Evolutionary conservation across 139 green algal genomes (phyloP).

Genomic region (Bryopsis sp.): DNA sequence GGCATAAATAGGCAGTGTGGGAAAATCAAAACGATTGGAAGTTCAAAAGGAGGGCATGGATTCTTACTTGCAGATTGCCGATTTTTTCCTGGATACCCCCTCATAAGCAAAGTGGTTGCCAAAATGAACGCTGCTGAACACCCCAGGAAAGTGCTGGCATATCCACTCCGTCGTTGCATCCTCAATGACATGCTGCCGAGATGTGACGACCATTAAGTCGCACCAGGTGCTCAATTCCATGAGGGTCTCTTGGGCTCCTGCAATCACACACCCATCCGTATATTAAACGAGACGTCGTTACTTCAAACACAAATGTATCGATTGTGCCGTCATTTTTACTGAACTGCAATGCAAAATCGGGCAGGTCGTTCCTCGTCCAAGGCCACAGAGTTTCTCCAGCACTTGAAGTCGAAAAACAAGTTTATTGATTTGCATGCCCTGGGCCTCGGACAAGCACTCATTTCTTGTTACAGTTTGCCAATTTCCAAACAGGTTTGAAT

Average conservation of each 20-base stretch:
- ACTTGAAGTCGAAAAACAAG: too few relatives aligned
- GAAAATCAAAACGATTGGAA: too few relatives aligned
- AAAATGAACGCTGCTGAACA: constrained; percentile 84
- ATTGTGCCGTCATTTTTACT: too few relatives aligned
- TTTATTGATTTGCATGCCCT: too few relatives aligned
- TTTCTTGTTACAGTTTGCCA: too few relatives aligned
- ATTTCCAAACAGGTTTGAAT: too few relatives aligned
- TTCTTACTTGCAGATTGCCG: constrained; percentile 78
- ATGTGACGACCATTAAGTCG: constrained; percentile 86
- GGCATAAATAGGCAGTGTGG: too few relatives aligned
- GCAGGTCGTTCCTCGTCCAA: too few relatives aligned
- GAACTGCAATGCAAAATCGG: too few relatives aligned
- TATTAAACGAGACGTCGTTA: background rate
- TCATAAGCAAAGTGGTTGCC: constrained; percentile 92
- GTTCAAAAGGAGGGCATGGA: too few relatives aligned
- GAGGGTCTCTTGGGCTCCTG: constrained; percentile 67
- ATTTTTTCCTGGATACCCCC: constrained; percentile 66
- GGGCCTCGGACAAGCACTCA: too few relatives aligned
- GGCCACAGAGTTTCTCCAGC: too few relatives aligned
- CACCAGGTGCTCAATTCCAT: constrained; percentile 38
- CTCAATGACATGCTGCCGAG: constrained; percentile 83
- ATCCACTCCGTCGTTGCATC: constrained; percentile 82
- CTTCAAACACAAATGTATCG: background rate
- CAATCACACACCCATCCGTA: background rate
- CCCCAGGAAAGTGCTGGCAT: constrained; percentile 59